Evolutionary conservation across 2,329 filamentous ascomycete genomes (phyloP), one percentile per base, ranked within the genome.

Genomic region (Cladosporium sp.): DNA sequence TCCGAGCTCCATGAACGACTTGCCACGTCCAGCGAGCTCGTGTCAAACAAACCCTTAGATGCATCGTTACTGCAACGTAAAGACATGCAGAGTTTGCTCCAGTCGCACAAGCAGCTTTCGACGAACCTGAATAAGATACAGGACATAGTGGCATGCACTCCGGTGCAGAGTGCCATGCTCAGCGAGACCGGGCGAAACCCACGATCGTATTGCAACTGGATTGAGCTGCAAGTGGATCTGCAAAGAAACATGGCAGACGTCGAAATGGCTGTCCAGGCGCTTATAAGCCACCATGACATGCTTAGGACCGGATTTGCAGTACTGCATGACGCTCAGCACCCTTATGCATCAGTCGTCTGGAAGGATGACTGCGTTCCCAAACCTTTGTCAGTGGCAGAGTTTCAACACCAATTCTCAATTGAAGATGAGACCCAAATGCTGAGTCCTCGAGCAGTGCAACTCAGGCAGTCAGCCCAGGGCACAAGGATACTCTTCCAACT

Each of bases 111-210:
- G 12, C 22, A 42, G 10, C 12, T 58, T 13, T 49, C 15, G 13
- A 10, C 19, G 10, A n/a, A 37, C 1, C 37, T 61, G 17, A 17
- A 49, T 7, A 54, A 66, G 3, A 49, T 73, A 19, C 68, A 75
- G 17, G 72, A 74, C 24, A 70, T 83, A 4, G 66, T 82, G 17
- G 80, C 80, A 4, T 94, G 90, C 69, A 92, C 86, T 3, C 80
- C 85, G 13, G 77, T 94, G 9, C 92, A 97, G 65, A 75, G 81
- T 17, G 86, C 90, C 1, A 95, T 96, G 90, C 78, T 96, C 15
- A 78, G 83, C 0, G 90, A 96, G 73, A 92, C 90, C 0, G 72
- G 78, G 2, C 77, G 75, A 17, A 77, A 86, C 59, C 62, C 77
- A 1, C 74, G 73, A 47, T 79, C 86, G 7, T 96, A 97, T 68